Evolutionary conservation across 345 rosid species (phyloP).

Genomic region (Eucalyptus pauciflora): DNA sequence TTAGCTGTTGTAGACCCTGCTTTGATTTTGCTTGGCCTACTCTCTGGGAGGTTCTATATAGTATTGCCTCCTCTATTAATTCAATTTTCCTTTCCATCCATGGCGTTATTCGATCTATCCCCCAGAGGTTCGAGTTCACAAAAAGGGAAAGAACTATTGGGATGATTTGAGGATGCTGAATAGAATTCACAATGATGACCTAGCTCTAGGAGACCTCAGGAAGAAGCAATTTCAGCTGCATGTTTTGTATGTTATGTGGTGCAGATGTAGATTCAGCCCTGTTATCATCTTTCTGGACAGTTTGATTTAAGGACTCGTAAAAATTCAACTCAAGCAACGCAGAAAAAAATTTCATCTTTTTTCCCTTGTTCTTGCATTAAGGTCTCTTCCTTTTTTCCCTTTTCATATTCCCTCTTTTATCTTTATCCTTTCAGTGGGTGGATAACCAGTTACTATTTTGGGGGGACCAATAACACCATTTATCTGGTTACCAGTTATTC

Average conservation of each 20-base stretch:
- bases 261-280: background rate
- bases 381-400: background rate
- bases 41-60: background rate
- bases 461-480: background rate
- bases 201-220: background rate
- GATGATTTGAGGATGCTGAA: background rate
- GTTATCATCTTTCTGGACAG: background rate
- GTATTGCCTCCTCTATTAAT: background rate
- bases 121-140: background rate
- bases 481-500: background rate
- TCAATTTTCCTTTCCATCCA: background rate
- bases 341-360: background rate
- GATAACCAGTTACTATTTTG: background rate
- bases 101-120: background rate
- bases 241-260: background rate
- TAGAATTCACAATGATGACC: background rate
- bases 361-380: background rate
- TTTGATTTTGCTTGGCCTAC: background rate
- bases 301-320: background rate
- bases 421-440: background rate
- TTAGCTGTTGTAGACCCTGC: background rate
- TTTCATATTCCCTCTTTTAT: background rate
- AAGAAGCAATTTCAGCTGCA: background rate
- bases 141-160: background rate
- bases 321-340: background rate